Evolutionary conservation across 495 filamentous ascomycete genomes (phyloP), one percentile per base, ranked within the genome.

Genomic region (Penicillium pulvis): DNA sequence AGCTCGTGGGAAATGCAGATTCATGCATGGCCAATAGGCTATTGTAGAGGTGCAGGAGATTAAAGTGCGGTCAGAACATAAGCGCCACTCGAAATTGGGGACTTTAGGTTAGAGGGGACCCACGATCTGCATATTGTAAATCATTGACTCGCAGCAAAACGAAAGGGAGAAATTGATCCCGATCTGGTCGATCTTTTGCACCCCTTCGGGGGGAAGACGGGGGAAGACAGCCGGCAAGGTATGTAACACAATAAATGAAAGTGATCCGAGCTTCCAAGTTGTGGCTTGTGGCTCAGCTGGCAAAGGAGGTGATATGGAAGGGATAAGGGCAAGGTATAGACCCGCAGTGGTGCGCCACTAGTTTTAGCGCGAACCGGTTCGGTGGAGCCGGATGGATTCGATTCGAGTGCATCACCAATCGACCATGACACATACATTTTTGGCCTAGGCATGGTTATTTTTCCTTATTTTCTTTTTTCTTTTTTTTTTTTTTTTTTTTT

Each of bases 261-360:
- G 19, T 50, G 60, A 60, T 57, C 57, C 57, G 50, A 57, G 57
- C 49, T 17, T 39, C 11, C 31, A 33, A 23, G 20, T 23, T 28
- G 39, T 41, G 39, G 39, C 39, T 49, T 60, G 64, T 66, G 64
- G 64, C 61, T 66, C 57, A 66, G 60, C 54, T 56, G 56, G 55
- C 49, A 1, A 16, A 51, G 51, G 54, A 26, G 41, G 36, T 11
- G 30, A 39, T 39, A 39, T 11, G 33, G 12, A 41, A 41, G 39
- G 39, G 39, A 41, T 41, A 7, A 42, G 12, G 39, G 17, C 20
- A 42, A 16, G 39, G 10, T 16, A 28, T 33, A 26, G 46, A 23
- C 35, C 20, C 49, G 26, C 20, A 47, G 36, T 55, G 47, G 48
- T 51, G 51, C 53, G 44, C 33, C 56, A 59, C 60, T 66, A 66